Base-by-base conservation (phyloP, 2,329 filamentous ascomycete genomes). In the Davidsoniella australis region DNA sequence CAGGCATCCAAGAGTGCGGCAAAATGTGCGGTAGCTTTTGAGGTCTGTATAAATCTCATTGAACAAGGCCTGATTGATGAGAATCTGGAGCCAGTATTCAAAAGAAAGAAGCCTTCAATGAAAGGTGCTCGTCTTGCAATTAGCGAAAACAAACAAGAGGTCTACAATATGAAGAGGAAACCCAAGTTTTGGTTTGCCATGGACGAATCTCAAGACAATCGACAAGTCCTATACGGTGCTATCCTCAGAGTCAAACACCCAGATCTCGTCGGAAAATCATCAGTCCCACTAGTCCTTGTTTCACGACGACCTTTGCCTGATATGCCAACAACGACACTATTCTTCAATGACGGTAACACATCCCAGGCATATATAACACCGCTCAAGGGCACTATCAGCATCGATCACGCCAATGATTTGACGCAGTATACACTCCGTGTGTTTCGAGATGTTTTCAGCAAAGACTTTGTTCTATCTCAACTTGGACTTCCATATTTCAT, bases 381-480 rank as follows among this genome's bases (percentile, higher is more conserved):
- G 0, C 55, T 81, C 1, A 47, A 58, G 0, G 56, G 54, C 0
- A 58, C 68, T 0, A 56, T 87, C 0, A 9, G 62, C 1, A 55
- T 77, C 0, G 61, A 64, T 0, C 56, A 66, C 0, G 58, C 64
- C 0, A 59, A 68, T 0, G 61, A 66, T 1, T 60, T 96, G n/a
- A 78, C 77, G 0, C 63, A 62, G 0, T 94, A 91, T 60, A 94
- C 85, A 0, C 65, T 93, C 39, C 71, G 73, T 4, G 63, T 93
- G 0, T 95, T 93, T 61, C 66, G 75, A 14, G 86, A 96, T 56
- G 68, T 95, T 0, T 96, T 94, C 66, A 89, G 87, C 62, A 98
- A 98, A 61, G 70, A 71, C 2, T 98, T 85, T 57, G 77, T 83
- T 45, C 67, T 74, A 0, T 69, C 77, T 14, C 56, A 68, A 0